Base-by-base conservation (phyloP, 352 stramenopile species). In the Pythium rishiriense region DNA sequence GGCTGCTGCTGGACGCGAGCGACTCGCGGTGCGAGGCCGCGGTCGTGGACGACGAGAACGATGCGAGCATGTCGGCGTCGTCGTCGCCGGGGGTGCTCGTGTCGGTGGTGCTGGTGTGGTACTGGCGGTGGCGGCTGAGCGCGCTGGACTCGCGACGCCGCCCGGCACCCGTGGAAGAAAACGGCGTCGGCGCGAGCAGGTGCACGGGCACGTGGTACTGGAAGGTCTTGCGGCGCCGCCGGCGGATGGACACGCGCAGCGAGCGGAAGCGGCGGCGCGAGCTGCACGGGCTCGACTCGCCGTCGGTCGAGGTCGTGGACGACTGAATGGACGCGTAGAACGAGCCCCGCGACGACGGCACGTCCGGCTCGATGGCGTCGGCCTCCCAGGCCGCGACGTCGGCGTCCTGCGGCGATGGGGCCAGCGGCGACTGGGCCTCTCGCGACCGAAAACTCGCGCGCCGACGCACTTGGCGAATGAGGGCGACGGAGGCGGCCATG, bases 351-450 rank as follows among this genome's bases (percentile, higher is more conserved):
- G 48, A 26, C 3, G 58, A 58, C 11, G 35, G 2, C 39, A 51
- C 49, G 19, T 58, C 58, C 50, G 58, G 48, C 58, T 65, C 58
- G 26, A 65, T 65, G 15, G 58, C 58, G 35, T 42, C 35, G 35
- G 35, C 35, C 35, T 42, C 35, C 7, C 12, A 42, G 5, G 7
- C 7, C 11, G 35, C 35, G 4, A 17, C 35, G 35, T 10, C 11
- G 7, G 35, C 35, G 35, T 42, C 7, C 11, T 42, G 35, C 35
- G 35, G 35, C 35, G 35, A 42, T 42, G 35, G 12, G 35, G 35
- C 11, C 35, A 42, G 35, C 11, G 11, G 35, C 35, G 35, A 42
- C 35, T 42, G 35, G 35, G 35, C 35, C 19, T 42, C 35, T 42
- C 35, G 35, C 35, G 35, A 42, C 35, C 9, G 9, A 42, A 42